These are phyloP conservation scores for Penicillium daleae DNA, from an alignment of 495 filamentous ascomycete species.

Conservation along the genomic window DNA sequence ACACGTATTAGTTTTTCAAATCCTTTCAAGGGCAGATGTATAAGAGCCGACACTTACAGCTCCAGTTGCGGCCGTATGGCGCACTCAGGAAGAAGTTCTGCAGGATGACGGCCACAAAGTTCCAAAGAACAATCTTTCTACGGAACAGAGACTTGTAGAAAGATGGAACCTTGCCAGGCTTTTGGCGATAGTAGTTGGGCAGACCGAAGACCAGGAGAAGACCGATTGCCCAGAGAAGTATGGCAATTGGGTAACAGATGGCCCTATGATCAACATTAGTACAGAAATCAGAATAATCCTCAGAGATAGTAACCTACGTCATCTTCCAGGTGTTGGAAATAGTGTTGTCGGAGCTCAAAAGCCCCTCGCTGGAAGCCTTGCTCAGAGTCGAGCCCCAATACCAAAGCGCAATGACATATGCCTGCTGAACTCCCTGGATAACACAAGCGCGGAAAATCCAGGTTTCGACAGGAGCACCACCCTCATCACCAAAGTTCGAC, in stretches of 20 bases:
- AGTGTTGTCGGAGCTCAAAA: conserved; percentile 32
- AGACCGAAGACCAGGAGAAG: conserved; percentile 46
- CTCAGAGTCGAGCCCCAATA: conserved; percentile 53
- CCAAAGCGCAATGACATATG: conserved; percentile 54
- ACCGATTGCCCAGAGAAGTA: conserved; percentile 45
- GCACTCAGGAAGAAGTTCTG: conserved; percentile 56
- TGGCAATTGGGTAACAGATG: conserved; percentile 49
- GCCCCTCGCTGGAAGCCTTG: conserved; percentile 37
- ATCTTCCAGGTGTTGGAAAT: conserved; percentile 52
- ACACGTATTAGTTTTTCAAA: conserved; percentile 16
- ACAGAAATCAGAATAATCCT: neutral
- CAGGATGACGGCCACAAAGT: conserved; percentile 50
- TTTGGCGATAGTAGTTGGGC: conserved; percentile 58
- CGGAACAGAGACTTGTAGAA: conserved; percentile 52
- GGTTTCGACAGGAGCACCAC: conserved; percentile 49
- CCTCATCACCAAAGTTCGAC: conserved; percentile 56
- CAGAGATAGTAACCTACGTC: conserved; percentile 31
- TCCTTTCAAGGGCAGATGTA: neutral
- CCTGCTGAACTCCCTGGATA: conserved; percentile 53
- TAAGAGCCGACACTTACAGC: conserved; percentile 34
- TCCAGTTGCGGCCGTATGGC: conserved; percentile 55
- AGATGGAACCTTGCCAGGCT: conserved; percentile 67
- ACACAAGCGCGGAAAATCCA: conserved; percentile 57
- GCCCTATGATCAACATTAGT: conserved; percentile 35
- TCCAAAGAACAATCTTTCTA: conserved; percentile 52